These are phyloP conservation scores for Hsuehochloa calcarea DNA, from an alignment of 176 grass and related monocot species.

Conservation along the genomic window DNA sequence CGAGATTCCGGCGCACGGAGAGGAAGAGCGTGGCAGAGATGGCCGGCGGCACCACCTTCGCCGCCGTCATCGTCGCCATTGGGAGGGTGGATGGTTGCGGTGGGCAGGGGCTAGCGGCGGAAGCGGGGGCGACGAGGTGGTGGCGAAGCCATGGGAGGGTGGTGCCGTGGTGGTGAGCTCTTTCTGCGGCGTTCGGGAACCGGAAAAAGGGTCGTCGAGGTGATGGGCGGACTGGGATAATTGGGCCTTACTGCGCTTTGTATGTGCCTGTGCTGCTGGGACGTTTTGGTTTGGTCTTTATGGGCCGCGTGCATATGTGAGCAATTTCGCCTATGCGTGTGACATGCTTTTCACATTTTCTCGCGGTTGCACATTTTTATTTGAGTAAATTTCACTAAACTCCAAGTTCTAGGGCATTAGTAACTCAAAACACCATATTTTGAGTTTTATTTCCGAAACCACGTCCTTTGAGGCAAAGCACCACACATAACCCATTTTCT, in stretches of 20 bases:
- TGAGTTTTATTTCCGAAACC: no score
- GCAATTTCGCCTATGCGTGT: background rate
- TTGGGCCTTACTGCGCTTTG: background rate
- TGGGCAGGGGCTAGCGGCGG: background rate
- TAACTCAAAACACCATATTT: no score
- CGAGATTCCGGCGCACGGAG: background rate
- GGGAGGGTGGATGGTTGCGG: background rate
- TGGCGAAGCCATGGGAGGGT: background rate
- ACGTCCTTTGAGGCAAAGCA: no score
- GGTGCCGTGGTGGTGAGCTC: background rate
- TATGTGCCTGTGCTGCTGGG: background rate
- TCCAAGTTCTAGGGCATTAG: no score
- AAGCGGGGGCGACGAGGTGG: background rate
- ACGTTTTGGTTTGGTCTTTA: background rate
- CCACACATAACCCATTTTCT: no score
- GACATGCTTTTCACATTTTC: no score
- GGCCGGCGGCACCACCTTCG: no score
- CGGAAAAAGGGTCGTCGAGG: background rate
- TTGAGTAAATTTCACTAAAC: no score
- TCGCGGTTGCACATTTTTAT: no score
- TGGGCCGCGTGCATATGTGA: no score
- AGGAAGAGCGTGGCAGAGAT: background rate
- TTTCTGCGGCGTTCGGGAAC: background rate
- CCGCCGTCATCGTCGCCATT: background rate
- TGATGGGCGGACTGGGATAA: background rate